Evolutionary conservation across 805 yeast genomes (phyloP).

Genomic region (Cyberlindnera lachancei): DNA sequence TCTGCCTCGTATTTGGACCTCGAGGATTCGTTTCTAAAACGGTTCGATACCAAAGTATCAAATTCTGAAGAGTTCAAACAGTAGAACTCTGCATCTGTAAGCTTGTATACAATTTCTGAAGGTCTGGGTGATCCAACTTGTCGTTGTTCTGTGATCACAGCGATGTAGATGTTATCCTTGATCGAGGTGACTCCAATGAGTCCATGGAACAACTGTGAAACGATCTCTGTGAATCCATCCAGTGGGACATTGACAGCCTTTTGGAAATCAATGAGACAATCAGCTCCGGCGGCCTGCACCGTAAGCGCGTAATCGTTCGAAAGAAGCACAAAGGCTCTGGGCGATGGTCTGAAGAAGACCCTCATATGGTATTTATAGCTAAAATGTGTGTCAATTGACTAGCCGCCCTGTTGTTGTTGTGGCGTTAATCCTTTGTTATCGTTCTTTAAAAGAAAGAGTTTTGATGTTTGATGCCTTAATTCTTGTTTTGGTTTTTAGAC

Average conservation of each 20-base stretch:
- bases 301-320: conserved; percentile 53
- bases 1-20: conserved; percentile 32
- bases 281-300: conserved; percentile 36
- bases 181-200: conserved; percentile 54
- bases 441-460: too few relatives aligned
- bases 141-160: conserved; percentile 46
- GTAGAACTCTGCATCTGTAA: conserved; percentile 56
- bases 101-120: conserved; percentile 42
- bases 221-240: conserved; percentile 33
- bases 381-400: too few relatives aligned
- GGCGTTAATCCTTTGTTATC: too few relatives aligned
- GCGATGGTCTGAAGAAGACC: conserved; percentile 43
- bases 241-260: conserved; percentile 32
- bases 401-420: too few relatives aligned
- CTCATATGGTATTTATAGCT: too few relatives aligned
- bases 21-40: conserved; percentile 17
- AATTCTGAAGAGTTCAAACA: conserved; percentile 52
- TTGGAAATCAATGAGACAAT: conserved; percentile 46
- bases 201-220: conserved; percentile 36
- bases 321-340: conserved; percentile 63
- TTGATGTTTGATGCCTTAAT: too few relatives aligned
- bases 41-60: conserved; percentile 30
- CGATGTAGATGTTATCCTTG: conserved; percentile 47
- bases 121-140: conserved; percentile 56
- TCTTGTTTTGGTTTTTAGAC: too few relatives aligned